Conservation (phyloP, 371 early-diverging fungal species). For the Saksenaea oblongispora region DNA sequence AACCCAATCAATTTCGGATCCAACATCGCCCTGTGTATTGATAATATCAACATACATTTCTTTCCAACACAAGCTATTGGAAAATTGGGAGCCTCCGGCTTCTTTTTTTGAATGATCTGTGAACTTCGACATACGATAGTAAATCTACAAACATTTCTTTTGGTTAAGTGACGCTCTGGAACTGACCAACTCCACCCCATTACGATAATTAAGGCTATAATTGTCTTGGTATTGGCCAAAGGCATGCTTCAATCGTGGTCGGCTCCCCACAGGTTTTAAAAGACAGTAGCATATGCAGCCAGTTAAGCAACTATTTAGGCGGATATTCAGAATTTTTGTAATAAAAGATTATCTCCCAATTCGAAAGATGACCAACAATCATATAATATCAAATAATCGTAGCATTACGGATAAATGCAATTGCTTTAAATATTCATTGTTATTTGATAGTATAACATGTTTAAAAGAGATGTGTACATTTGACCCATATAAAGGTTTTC, state of each 20-base stretch:
- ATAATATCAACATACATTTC: not conserved
- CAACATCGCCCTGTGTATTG: not conserved
- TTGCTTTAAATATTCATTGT: too few species aligned
- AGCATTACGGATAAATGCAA: too few species aligned
- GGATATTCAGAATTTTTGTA: too few species aligned
- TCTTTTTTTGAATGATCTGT: not conserved
- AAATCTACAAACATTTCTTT: not conserved
- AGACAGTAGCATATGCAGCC: not conserved
- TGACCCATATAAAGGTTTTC: too few species aligned
- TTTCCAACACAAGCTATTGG: not conserved
- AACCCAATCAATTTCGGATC: not conserved
- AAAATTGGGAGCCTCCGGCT: not conserved
- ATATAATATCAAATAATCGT: too few species aligned
- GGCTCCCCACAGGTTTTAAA: not conserved
- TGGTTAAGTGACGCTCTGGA: not conserved
- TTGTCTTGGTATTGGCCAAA: not conserved
- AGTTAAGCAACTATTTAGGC: not conserved
- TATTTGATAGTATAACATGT: too few species aligned
- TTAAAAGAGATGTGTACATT: too few species aligned
- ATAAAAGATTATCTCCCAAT: too few species aligned
- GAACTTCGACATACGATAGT: not conserved
- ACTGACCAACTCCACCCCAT: not conserved
- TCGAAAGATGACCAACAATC: too few species aligned
- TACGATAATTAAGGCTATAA: not conserved
- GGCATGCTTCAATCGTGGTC: not conserved